A percentile compares a stretch with the other conserved stretches of the same genome.
These are phyloP conservation scores for Termitomyces sp. DNA, from an alignment of 768 basidiomycete species.

Conservation along the genomic window DNA sequence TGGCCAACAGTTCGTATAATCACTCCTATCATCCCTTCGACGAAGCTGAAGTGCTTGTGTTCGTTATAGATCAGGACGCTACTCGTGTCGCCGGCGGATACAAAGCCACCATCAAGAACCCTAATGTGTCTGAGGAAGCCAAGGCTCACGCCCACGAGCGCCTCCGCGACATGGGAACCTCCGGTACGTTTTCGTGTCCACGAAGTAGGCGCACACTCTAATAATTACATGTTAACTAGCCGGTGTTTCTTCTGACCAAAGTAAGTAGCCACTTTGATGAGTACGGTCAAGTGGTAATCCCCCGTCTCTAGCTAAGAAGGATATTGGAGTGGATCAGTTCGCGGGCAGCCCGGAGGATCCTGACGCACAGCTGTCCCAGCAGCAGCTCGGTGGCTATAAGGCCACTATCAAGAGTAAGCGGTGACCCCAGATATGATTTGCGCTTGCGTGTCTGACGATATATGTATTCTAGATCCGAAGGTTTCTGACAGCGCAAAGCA, in stretches of 20 bases:
- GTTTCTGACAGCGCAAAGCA: constrained; percentile 17
- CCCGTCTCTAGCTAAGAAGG: neutral
- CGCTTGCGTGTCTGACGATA: too few relatives aligned
- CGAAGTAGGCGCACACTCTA: neutral
- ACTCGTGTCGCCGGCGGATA: constrained; percentile 35
- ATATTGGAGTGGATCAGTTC: neutral
- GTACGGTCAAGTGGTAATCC: rapidly evolving
- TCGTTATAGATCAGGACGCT: neutral
- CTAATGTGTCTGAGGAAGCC: constrained; percentile 49
- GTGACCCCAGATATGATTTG: too few relatives aligned
- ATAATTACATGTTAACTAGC: neutral
- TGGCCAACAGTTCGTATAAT: neutral
- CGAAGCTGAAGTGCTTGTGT: neutral
- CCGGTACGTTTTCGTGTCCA: neutral
- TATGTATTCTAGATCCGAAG: constrained; percentile 12
- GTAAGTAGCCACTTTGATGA: rapidly evolving
- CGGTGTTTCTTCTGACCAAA: neutral
- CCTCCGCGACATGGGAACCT: constrained; percentile 30
- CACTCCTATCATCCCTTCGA: rapidly evolving
- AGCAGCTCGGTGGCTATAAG: constrained; percentile 22
- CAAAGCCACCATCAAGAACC: constrained; percentile 55
- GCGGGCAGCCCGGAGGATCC: neutral
- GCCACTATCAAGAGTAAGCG: constrained; percentile 20
- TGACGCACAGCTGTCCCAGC: neutral
- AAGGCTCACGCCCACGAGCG: constrained; percentile 41